Evolutionary conservation across 768 basidiomycete species (phyloP), one percentile per base, ranked within the genome.

Genomic region (Tricholoma furcatifolium): DNA sequence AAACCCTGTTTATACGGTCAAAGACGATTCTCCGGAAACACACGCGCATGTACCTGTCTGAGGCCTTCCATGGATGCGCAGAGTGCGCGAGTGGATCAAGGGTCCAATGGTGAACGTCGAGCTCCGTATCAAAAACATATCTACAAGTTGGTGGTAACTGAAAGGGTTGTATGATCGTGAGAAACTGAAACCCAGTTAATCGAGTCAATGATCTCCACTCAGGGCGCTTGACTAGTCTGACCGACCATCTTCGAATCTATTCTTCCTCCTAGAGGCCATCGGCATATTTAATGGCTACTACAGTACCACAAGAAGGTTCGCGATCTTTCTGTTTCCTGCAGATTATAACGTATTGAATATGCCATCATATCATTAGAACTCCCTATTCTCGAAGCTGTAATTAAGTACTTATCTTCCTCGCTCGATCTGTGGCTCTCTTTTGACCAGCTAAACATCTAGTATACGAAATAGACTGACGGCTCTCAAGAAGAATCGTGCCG

Each of bases 401-500:
- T 97, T 71, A 89, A 91, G 93, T 93, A 60, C 46, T 73, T 66
- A 32, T n/a, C 49, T 48, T 57, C 45, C 44, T 45, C 32, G 47
- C n/a, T 59, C 60, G 24, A 32, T 51, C 51, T 18, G 23, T 27
- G 50, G 31, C 31, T 55, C 63, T n/a, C 36, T 23, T 46, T 32
- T 61, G 59, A 30, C 52, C 12, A 56, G 48, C 56, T 55, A 23
- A 54, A 60, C 50, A 56, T 5, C 15, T 67, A 96, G 92, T 71
- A 94, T 98, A 68, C 85, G 96, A 53, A 96, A 97, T 71, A 84
- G 96, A 57, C 83, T 99, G 43, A 96, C 95, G 7, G 94, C 85
- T 10, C 83, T 95, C 68, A 94, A 94, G 81, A 90, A 93, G 77
- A 87, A 96, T 67, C 84, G 93, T 43, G 93, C 83, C 35, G 88